Evolutionary conservation across 2,329 filamentous ascomycete species (phyloP), one percentile per base, ranked within the genome.

Genomic region (Fusarium nygamai): DNA sequence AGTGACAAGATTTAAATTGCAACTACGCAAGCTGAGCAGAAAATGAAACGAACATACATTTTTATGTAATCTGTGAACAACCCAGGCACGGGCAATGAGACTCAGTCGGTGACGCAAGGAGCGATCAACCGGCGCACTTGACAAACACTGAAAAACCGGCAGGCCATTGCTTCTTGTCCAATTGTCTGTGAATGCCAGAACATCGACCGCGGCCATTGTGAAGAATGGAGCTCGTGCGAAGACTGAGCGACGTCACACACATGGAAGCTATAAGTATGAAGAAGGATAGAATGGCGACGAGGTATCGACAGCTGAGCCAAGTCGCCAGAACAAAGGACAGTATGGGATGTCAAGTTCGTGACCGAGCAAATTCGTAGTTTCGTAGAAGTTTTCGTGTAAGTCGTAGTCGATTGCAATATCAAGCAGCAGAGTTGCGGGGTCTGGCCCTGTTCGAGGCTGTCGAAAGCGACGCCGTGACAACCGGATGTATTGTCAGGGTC

Each of bases 171-270:
- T 83, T 84, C 77, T 82, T 82, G 79, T 82, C 83, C 81, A 85
- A 81, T 78, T 81, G 80, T 80, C 83, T 81, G 80, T 83, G 76
- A 82, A 83, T 72, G 81, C 80, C 81, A 85, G 79, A 83, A 88
- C 83, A 76, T 84, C 83, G 83, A 84, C 84, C 81, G 86, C 82
- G 82, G 88, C 88, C 88, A 90, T 90, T 81, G 78, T 88, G 86
- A 81, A 81, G 84, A 82, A 84, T 82, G 78, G 81, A 83, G 81
- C 83, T 86, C 81, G 81, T 85, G 76, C 80, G 78, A 78, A 84
- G 78, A 81, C 81, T 78, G 76, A 75, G 76, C 74, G 81, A 78
- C 82, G 81, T 83, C 82, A 84, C 81, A 87, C 84, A 85, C 88
- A 90, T 90, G 87, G 86, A 85, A 84, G 84, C 85, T 84, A 77